These are phyloP conservation scores for Daldinia childiae DNA, from an alignment of 495 filamentous ascomycete genomes.

Conservation along the genomic window DNA sequence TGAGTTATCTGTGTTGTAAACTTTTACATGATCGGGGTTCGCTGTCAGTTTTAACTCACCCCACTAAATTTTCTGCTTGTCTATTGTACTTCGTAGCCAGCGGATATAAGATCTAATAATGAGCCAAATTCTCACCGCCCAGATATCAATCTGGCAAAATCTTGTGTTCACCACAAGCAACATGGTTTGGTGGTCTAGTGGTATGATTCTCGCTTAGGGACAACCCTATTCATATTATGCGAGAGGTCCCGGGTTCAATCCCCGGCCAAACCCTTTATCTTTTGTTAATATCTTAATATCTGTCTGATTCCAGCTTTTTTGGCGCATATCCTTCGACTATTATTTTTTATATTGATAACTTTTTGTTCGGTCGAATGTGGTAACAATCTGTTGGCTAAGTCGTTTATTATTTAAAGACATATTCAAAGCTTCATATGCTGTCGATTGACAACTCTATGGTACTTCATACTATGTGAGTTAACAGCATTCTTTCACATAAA, in stretches of 20 bases:
- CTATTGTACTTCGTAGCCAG: too few relatives aligned
- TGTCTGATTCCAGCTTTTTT: background rate
- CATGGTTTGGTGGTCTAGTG: conserved; percentile 34
- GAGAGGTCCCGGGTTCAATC: conserved; percentile 41
- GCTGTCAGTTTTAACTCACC: too few relatives aligned
- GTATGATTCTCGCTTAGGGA: conserved; percentile 42
- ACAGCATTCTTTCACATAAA: too few relatives aligned
- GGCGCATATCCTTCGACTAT: too few relatives aligned
- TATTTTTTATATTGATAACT: background rate
- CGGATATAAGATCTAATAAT: background rate
- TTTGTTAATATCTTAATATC: conserved; percentile 1
- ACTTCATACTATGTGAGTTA: too few relatives aligned
- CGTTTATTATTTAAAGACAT: too few relatives aligned
- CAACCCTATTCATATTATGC: conserved; percentile 16
- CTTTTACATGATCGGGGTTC: background rate
- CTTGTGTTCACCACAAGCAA: background rate
- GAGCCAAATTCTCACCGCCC: background rate
- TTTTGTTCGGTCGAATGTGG: background rate
- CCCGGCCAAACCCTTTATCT: conserved; percentile 28
- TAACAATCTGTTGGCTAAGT: background rate
- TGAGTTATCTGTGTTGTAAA: background rate
- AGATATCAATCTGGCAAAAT: background rate
- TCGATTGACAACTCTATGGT: too few relatives aligned
- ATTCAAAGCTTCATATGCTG: too few relatives aligned
- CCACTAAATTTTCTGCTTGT: background rate